Evolutionary conservation across 768 basidiomycete species (phyloP).

Genomic region (Lentinus tigrinus): DNA sequence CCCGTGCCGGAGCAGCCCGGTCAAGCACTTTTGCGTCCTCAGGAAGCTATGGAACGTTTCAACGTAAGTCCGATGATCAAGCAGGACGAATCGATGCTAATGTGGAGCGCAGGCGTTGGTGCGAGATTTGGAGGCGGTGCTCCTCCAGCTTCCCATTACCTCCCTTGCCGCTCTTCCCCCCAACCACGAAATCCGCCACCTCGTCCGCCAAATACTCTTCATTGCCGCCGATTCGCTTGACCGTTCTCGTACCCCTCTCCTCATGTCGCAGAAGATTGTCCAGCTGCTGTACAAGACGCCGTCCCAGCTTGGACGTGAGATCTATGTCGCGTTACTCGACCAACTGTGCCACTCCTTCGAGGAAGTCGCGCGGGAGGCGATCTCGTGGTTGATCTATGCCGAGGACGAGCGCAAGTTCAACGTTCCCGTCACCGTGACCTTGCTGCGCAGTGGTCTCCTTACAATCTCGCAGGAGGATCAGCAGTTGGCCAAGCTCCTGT

Average conservation of each 20-base stretch:
- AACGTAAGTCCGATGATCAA: conserved; percentile 42
- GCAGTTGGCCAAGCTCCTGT: conserved; percentile 83
- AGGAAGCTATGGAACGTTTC: conserved; percentile 90
- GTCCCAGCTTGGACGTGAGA: conserved; percentile 84
- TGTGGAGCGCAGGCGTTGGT: conserved; percentile 37
- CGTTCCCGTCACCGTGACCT: conserved; percentile 86
- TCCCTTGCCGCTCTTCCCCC: conserved; percentile 70
- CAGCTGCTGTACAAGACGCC: conserved; percentile 91
- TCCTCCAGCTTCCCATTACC: conserved; percentile 72
- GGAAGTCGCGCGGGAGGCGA: conserved; percentile 94
- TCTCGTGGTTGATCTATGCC: conserved; percentile 93
- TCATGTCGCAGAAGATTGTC: conserved; percentile 96
- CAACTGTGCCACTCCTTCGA: conserved; percentile 86
- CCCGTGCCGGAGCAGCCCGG: conserved; percentile 57
- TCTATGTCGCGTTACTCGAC: conserved; percentile 87
- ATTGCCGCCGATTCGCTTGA: conserved; percentile 80
- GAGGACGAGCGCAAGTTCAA: conserved; percentile 99
- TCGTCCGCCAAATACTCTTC: conserved; percentile 79
- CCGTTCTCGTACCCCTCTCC: conserved; percentile 81
- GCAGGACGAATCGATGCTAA: not conserved
- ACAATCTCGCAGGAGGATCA: conserved; percentile 78
- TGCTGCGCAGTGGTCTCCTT: conserved; percentile 83
- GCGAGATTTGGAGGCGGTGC: conserved; percentile 75
- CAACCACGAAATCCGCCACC: conserved; percentile 82
- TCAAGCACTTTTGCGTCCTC: conserved; percentile 54